Evolutionary conservation across 2,329 filamentous ascomycete species (phyloP), one percentile per base, ranked within the genome.

Genomic region (Xylariaceae sp.): DNA sequence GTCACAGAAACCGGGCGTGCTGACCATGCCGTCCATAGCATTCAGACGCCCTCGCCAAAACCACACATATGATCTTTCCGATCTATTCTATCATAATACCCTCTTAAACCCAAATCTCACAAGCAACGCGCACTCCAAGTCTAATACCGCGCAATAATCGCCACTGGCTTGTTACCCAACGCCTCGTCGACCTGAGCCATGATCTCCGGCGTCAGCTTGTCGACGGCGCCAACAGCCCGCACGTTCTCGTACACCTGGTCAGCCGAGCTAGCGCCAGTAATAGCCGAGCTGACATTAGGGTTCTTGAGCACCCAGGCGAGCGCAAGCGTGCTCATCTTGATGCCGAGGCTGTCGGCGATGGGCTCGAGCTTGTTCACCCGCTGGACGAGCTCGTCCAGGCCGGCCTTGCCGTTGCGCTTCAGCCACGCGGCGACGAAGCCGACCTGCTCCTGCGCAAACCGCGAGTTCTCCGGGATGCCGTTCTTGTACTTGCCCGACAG

Each of bases 401-500:
- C 70, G 46, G 80, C 78, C 64, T 75, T 73, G 54, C 73, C 73
- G 10, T 76, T 80, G 32, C 72, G 67, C 67, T 78, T 72, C 75
- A 76, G 77, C 69, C 72, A 79, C 36, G 76, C 74, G 54, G 76
- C 71, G 61, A 85, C 75, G 65, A 79, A 85, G 49, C 78, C 74
- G 56, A 85, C 76, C 48, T 79, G 73, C 40, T 76, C 76, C 61
- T 77, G 75, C 12, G 77, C 77, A 52, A 63, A 64, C 32, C 67
- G 63, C 44, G 67, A 69, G 57, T 63, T 64, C 2, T 57, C 49
- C 8, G 67, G 67, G 39, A 85, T 79, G 26, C 80, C 81, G 61
- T 84, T 71, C 67, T 81, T 84, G 71, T 87, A 87, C 69, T 87
- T 87, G 44, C 84, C 85, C 0, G 82, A 83, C 57, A 87, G 71